phyloP scores from a whole-genome alignment of 2,329 filamentous ascomycete genomes.

The Alternaria gansuensis region DNA sequence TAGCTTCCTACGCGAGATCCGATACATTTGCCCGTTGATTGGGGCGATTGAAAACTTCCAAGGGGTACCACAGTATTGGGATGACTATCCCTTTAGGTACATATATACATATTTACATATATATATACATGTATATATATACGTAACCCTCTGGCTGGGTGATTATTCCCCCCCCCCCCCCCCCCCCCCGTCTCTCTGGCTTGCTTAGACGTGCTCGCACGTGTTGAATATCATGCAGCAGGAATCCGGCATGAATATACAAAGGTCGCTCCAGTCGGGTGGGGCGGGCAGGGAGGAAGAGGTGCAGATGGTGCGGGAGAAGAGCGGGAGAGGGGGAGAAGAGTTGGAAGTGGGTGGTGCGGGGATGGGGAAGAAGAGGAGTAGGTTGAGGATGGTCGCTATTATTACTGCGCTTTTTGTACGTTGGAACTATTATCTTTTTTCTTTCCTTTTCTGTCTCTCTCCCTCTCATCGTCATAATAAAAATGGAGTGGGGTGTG shows the following conservation, averaged over 20 bases:
- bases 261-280: not conserved
- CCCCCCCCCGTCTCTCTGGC: too few relatives aligned
- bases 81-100: too few relatives aligned
- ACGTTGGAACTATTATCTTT: constrained; percentile 18
- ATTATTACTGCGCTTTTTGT: constrained; percentile 49
- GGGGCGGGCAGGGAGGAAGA: not conserved
- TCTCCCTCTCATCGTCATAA: not conserved
- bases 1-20: too few relatives aligned
- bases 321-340: not conserved
- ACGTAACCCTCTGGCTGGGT: too few relatives aligned
- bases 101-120: too few relatives aligned
- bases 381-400: constrained; percentile 38
- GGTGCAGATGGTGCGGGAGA: not conserved
- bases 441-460: not conserved
- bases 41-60: too few relatives aligned
- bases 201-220: not conserved
- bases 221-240: not conserved
- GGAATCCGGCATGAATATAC: not conserved
- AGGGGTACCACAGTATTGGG: too few relatives aligned
- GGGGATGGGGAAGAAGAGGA: constrained; percentile 28
- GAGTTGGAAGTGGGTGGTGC: constrained; percentile 14
- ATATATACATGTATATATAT: too few relatives aligned
- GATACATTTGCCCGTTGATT: too few relatives aligned
- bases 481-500: too few relatives aligned
- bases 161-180: too few relatives aligned